Evolutionary conservation across 257 asterid species (phyloP).

Genomic region (Solanum tacnaense): DNA sequence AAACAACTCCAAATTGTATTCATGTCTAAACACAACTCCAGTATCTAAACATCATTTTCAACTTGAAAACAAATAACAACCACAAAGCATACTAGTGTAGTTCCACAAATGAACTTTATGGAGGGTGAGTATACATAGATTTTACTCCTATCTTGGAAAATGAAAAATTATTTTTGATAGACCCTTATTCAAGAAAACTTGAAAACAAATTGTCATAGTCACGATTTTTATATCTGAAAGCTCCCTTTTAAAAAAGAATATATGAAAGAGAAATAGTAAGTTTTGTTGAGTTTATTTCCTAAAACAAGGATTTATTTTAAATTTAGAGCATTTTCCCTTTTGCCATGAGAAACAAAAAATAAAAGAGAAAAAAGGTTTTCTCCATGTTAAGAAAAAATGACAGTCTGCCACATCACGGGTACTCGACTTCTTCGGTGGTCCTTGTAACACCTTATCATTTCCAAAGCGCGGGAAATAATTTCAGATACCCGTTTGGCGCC

Average conservation of each 20-base stretch:
- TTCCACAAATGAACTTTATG: no score
- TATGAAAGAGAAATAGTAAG: background rate
- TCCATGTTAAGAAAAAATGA: background rate
- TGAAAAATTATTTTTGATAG: background rate
- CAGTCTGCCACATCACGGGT: background rate
- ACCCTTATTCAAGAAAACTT: background rate
- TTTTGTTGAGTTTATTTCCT: background rate
- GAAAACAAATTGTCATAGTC: no score
- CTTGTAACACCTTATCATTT: background rate
- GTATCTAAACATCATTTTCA: background rate
- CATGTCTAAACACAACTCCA: background rate
- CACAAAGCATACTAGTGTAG: no score
- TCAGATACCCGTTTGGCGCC: slow-evolving; percentile 12
- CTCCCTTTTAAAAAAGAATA: background rate
- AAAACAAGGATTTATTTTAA: background rate
- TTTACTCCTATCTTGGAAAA: background rate
- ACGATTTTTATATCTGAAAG: background rate
- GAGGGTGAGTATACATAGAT: no score
- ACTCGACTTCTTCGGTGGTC: background rate
- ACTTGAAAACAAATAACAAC: background rate
- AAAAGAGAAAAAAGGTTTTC: background rate
- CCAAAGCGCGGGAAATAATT: slow-evolving; percentile 9
- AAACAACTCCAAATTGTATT: background rate
- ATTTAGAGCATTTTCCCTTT: background rate
- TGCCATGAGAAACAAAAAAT: background rate